A percentile compares a stretch with the other conserved stretches of the same genome.
Evolutionary conservation across 306 rosid genomes (phyloP).

Genomic region (Leucaena leucocephala): DNA sequence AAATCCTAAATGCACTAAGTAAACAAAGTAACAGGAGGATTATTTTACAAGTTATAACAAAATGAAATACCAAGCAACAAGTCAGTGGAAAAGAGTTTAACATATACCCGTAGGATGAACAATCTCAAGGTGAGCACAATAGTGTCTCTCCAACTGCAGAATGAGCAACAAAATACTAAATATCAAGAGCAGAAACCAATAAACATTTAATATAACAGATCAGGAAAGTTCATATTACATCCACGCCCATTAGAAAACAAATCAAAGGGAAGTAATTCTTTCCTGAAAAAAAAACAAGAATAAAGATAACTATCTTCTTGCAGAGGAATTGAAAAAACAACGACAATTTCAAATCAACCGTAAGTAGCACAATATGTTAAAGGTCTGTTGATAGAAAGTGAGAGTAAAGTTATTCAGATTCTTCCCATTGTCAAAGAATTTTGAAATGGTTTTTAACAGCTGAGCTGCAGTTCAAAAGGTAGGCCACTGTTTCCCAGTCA

Average conservation of each 20-base stretch:
- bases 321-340: not conserved
- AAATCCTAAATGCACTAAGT: not conserved
- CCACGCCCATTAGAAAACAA: slow-evolving; percentile 18
- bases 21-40: not conserved
- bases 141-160: slow-evolving; percentile 81
- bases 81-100: slow-evolving; percentile 2
- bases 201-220: not conserved
- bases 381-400: not conserved
- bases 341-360: slow-evolving; percentile 4
- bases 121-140: slow-evolving; percentile 90
- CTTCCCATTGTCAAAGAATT: not conserved
- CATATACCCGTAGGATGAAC: slow-evolving; percentile 68
- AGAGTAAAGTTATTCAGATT: not conserved
- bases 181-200: slow-evolving; percentile 33
- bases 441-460: slow-evolving; percentile 1
- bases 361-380: not conserved
- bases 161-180: slow-evolving; percentile 31
- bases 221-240: not conserved
- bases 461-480: slow-evolving; percentile 9
- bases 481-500: slow-evolving; percentile 16
- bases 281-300: not conserved
- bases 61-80: not conserved
- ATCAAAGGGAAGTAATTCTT: slow-evolving; percentile 1
- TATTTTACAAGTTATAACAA: not conserved
- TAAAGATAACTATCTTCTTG: not conserved